These are phyloP conservation scores for Lagerstroemia speciosa DNA, from an alignment of 345 rosid genomes.

Conservation along the genomic window DNA sequence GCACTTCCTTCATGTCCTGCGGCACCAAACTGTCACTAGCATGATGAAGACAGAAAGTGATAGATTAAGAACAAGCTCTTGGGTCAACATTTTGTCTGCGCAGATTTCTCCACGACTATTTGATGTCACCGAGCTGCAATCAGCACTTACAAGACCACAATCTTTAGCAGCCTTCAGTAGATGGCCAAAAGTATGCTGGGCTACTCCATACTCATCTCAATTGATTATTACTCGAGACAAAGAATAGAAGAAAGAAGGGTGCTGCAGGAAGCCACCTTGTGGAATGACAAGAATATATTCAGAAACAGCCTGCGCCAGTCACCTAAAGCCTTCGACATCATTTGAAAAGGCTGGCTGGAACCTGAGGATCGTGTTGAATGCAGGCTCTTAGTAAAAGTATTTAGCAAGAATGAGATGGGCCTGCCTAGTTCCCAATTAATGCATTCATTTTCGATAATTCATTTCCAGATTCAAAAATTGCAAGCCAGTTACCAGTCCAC, in stretches of 20 bases:
- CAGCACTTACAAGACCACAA: background rate
- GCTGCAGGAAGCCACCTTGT: background rate
- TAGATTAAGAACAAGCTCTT: background rate
- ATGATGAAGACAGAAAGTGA: background rate
- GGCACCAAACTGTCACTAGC: background rate
- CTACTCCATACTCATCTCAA: background rate
- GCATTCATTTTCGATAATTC: background rate
- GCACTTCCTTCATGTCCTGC: no score
- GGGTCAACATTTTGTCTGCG: no score
- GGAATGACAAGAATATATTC: background rate
- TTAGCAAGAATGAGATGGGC: background rate
- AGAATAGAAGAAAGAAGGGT: background rate
- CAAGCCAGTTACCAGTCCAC: no score
- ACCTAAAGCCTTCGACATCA: background rate
- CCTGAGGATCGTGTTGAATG: constrained; percentile 4
- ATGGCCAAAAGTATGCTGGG: background rate
- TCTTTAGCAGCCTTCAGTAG: background rate
- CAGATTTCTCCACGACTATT: background rate
- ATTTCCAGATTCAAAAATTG: no score
- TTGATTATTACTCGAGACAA: background rate
- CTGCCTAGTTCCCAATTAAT: background rate
- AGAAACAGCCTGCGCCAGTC: background rate
- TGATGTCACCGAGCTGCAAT: background rate
- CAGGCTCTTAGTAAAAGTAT: background rate
- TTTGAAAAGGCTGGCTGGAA: constrained; percentile 12